These are phyloP conservation scores for Penicillium sp. DNA, from an alignment of 2,329 filamentous ascomycete species.

Conservation along the genomic window DNA sequence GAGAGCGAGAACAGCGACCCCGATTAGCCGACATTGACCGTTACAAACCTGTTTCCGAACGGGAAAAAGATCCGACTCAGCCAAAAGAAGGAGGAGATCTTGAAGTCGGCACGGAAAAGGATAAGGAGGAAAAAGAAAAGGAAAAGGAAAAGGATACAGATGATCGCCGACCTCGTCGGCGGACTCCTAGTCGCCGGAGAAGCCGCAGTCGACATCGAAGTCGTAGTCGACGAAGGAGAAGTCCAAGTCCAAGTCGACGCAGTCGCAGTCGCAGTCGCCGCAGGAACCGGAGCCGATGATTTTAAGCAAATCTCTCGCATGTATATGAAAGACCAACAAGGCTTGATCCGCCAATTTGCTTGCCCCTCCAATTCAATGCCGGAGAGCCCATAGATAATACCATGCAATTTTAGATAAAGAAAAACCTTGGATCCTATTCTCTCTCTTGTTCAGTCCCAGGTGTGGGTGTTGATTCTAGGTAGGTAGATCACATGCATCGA, in stretches of 20 bases:
- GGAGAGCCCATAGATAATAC: constrained; percentile 9
- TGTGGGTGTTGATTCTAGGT: neutral
- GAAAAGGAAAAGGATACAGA: constrained; percentile 25
- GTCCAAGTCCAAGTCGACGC: constrained; percentile 9
- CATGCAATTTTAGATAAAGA: constrained; percentile 14
- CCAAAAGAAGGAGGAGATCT: constrained; percentile 19
- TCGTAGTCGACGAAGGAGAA: constrained; percentile 19
- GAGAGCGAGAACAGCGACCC: constrained; percentile 34
- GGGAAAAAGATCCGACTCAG: constrained; percentile 28
- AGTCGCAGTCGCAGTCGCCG: constrained; percentile 15
- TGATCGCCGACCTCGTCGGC: constrained; percentile 20
- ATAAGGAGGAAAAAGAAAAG: constrained; percentile 17
- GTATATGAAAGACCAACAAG: neutral
- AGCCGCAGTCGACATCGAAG: constrained; percentile 21
- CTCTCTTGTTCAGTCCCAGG: no score
- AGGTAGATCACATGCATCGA: constrained; percentile 1
- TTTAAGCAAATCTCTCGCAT: neutral
- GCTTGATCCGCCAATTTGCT: neutral
- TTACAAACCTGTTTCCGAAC: constrained; percentile 44
- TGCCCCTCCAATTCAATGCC: neutral
- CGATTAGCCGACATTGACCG: constrained; percentile 45
- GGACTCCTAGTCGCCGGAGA: constrained; percentile 19
- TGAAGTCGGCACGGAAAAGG: neutral
- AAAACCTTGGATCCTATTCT: neutral
- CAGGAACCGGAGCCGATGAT: constrained; percentile 30